Evolutionary conservation across 1,284 basidiomycete genomes (phyloP), one percentile per base, ranked within the genome.

Genomic region (Leccinum angustisporum): DNA sequence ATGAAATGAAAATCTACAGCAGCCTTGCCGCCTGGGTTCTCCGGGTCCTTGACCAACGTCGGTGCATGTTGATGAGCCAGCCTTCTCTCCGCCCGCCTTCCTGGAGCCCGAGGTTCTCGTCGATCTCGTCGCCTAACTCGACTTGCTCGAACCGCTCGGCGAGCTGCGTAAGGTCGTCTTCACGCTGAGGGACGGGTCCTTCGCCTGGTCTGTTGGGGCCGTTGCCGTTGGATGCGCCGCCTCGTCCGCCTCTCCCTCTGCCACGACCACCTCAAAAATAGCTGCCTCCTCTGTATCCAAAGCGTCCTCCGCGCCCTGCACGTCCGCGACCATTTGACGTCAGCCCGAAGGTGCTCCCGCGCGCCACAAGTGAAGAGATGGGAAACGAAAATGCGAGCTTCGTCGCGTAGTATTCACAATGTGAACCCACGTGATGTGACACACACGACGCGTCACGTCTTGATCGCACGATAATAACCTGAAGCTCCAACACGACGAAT

Each of bases 51-150:
- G 18, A 97, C 75, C 5, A 97, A 78, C 0, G 95, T 98, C 87
- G 96, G 75, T 97, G 97, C 96, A 99, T 99, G 75, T 98, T 98
- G 64, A 99, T 90, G 72, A 99, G 81, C 97, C 97, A 99, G 1
- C 94, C 95, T 61, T 93, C 90, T 68, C 81, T 85, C 67, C 79
- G 79, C 8, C 82, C 78, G 0, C 93, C 94, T 67, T 91, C 89
- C 65, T 93, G 87, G 76, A 99, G 99, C 0, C 97, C 97, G 31
- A 99, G 81, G 73, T 91, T 93, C 75, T 94, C 94, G 71, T 99
- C 97, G 31, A 98, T 86, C 71, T 96, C 94, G 74, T 99, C 95
- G 61, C 80, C 81, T 33, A 90, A 68, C 54, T 82, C 79, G 6
- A 89, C 86, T 67, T 86, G 87, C 71, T 97, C 94, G 70, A 97